Evolutionary conservation across 2,329 filamentous ascomycete genomes (phyloP), one percentile per base, ranked within the genome.

Genomic region (Monosporascus sp.): DNA sequence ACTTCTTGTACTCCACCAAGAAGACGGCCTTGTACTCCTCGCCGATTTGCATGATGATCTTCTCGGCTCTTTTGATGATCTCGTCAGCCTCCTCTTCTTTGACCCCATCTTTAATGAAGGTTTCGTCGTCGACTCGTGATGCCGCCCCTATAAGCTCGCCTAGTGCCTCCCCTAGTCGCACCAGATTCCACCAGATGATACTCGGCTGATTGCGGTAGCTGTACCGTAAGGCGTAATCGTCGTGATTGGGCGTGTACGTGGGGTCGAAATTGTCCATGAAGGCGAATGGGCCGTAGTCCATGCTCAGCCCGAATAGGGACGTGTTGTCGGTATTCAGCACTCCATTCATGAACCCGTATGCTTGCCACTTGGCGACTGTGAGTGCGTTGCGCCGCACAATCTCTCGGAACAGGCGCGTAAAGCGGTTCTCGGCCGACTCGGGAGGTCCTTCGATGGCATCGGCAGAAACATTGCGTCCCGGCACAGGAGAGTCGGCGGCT

Each of bases 261-360:
- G 93, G 93, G 65, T 99, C 93, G 65, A 97, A 99, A 65, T 92
- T 91, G 69, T 99, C 94, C 76, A 99, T 87, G 70, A 99, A 99
- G 5, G 94, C 94, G 64, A 99, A 99, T 0, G 94, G 94, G 0
- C 94, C 94, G 67, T 92, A 99, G 71, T 99, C 94, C 58, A 99
- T 87, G 6, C 88, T 93, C 0, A 99, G 74, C 0, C 94, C 94
- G 52, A 86, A 86, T 49, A 99, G 81, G 0, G 91, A 96, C 0
- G 94, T 99, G 69, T 99, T 99, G 68, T 99, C 94, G 0, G 94
- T 97, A 72, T 99, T 99, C 54, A 99, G 77, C 4, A 99, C 94
- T 46, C 94, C 94, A 65, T 99, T 99, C 80, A 96, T 97, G 74
- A 99, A 99, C n/a, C 91, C 94, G 65, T 97, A 97, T 0, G 91